Conservation (phyloP, 1,284 basidiomycete genomes). For the Gastroboletus turbinatus region DNA sequence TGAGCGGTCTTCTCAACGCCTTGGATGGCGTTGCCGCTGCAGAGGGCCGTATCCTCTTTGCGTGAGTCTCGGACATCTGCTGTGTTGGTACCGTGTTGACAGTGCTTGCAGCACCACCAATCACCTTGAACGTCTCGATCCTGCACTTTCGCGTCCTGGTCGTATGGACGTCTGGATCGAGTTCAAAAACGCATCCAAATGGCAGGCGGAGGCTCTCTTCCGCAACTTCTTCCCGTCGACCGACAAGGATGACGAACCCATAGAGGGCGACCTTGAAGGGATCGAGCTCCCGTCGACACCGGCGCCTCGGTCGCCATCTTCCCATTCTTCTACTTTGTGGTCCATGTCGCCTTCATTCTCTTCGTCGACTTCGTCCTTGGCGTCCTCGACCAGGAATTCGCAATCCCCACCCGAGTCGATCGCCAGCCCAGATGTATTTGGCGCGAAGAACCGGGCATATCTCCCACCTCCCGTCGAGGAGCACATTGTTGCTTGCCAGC, state of each 20-base stretch:
- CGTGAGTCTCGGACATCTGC: constrained; percentile 46
- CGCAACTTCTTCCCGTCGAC: constrained; percentile 81
- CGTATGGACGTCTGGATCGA: constrained; percentile 90
- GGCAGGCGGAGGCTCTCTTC: constrained; percentile 81
- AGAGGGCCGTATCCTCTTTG: constrained; percentile 81
- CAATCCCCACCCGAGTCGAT: constrained; percentile 30
- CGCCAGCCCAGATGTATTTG: constrained; percentile 42
- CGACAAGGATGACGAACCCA: constrained; percentile 46
- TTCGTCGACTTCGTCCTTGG: constrained; percentile 35
- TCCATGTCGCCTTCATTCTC: constrained; percentile 39
- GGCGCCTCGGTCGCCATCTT: constrained; percentile 30
- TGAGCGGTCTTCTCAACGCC: constrained; percentile 81
- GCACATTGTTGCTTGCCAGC: constrained; percentile 53
- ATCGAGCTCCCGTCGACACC: constrained; percentile 47
- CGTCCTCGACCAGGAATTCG: constrained; percentile 28
- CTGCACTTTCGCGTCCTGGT: constrained; percentile 80
- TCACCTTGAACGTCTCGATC: constrained; percentile 80
- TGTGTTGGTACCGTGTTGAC: not conserved
- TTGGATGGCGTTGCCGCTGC: constrained; percentile 85
- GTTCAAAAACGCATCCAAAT: constrained; percentile 80
- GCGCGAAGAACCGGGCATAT: constrained; percentile 59
- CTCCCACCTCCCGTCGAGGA: constrained; percentile 64
- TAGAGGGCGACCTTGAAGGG: constrained; percentile 51
- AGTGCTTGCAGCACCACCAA: constrained; percentile 63
- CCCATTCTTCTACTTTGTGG: constrained; percentile 36